These are phyloP conservation scores for Torulaspora microellipsoides DNA, from an alignment of 805 yeast species.

Conservation along the genomic window DNA sequence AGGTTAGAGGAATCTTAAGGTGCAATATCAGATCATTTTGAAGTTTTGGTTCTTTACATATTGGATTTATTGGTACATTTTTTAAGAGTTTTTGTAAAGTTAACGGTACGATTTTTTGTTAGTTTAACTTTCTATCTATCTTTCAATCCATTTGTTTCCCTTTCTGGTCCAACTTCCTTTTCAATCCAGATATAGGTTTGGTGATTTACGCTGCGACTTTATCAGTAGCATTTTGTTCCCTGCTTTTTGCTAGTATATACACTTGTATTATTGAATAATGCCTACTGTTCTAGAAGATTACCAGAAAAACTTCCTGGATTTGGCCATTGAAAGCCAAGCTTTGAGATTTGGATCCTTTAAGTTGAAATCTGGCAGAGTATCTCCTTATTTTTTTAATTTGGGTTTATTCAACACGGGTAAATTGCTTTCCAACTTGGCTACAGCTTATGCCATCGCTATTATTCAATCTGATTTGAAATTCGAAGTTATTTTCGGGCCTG, in stretches of 20 bases:
- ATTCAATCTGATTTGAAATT: conserved; percentile 76
- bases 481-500: conserved; percentile 94
- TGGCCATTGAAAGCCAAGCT: conserved; percentile 78
- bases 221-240: no score
- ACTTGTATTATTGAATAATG: conserved; percentile 8
- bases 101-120: no score
- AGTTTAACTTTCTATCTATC: no score
- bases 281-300: conserved; percentile 39
- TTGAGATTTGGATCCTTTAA: conserved; percentile 85
- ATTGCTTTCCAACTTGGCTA: conserved; percentile 72
- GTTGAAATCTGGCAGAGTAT: conserved; percentile 82
- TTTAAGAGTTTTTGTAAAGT: no score
- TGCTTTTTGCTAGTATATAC: neutral
- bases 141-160: no score
- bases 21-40: no score
- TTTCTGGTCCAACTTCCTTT: no score
- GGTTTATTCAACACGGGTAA: conserved; percentile 86
- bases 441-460: conserved; percentile 85
- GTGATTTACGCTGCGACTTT: no score
- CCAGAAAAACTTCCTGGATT: conserved; percentile 67
- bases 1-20: no score
- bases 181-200: no score
- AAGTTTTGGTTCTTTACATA: no score
- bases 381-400: conserved; percentile 95
- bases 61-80: no score